Base-by-base conservation (phyloP, 169 alveolate genomes). In the Neospora caninum region DNA sequence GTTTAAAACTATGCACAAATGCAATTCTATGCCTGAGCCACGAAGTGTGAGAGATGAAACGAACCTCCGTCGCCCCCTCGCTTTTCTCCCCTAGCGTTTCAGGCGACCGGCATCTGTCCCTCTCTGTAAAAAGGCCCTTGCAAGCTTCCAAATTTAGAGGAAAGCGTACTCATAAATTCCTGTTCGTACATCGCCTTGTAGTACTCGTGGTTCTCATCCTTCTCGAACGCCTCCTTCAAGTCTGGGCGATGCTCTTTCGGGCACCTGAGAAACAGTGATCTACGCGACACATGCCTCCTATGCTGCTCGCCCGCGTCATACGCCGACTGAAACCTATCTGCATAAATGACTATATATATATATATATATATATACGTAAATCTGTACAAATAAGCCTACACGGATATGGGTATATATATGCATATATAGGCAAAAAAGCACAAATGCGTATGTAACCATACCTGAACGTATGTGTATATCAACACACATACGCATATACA, bases 141-240 rank as follows among this genome's bases (percentile, higher is more conserved):
- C 58, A 49, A 4, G 4, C 22, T 49, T 7, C 22, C 58, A 49
- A 13, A 49, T 7, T 13, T 49, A 13, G n/a, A 64, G 20, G 20
- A 27, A 70, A 58, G 84, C 92, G 45, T 58, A 78, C 92, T 64
- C 58, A 92, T 93, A 91, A 96, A 96, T 73, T 96, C 95, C 64
- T 49, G 80, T 41, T 92, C 94, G 86, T 88, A 89, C 64, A 92
- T 83, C 16, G 95, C 95, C 34, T 92, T 91, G 89, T 92, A 92
- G 58, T 83, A 92, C 83, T 88, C 94, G 86, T 69, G 92, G 45
- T 92, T 93, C 20, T 89, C 92, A 38, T 80, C 94, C 69, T 83
- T 36, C 67, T 92, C 91, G 73, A 87, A 87, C 39, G 91, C 91
- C 36, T 69, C 92, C 82, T 93, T 87, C 16, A 91, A 49, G 41